Evolutionary conservation across 305 asterid species (phyloP).

Genomic region (Solanum hybrid): DNA sequence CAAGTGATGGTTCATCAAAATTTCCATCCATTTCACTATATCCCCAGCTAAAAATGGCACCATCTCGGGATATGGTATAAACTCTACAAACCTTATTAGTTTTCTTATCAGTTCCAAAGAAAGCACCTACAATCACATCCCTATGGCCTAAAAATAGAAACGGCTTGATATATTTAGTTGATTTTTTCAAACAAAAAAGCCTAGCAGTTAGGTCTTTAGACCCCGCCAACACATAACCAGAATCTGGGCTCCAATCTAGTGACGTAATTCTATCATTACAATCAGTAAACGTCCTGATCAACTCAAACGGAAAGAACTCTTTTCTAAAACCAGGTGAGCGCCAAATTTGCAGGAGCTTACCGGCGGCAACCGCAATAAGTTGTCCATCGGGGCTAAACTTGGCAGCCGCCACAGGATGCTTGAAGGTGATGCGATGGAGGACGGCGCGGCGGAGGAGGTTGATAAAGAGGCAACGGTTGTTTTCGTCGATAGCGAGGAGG

Average conservation of each 20-base stretch:
- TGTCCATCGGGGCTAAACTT: constrained; percentile 79
- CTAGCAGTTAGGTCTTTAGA: constrained; percentile 80
- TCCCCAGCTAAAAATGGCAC: constrained; percentile 76
- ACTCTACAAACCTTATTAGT: constrained; percentile 40
- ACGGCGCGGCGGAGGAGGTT: constrained; percentile 75
- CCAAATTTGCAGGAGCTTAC: constrained; percentile 89
- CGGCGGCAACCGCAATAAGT: constrained; percentile 75
- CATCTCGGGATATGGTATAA: constrained; percentile 79
- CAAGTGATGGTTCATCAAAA: constrained; percentile 23
- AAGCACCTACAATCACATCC: constrained; percentile 70
- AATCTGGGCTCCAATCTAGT: constrained; percentile 79
- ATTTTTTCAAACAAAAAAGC: constrained; percentile 48
- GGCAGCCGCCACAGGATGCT: constrained; percentile 49
- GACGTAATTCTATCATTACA: constrained; percentile 64
- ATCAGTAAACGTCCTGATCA: constrained; percentile 65
- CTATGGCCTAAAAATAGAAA: constrained; percentile 75
- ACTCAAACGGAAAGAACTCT: constrained; percentile 85
- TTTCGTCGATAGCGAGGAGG: constrained; percentile 75
- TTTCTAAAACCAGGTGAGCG: constrained; percentile 81
- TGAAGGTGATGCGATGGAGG: constrained; percentile 65
- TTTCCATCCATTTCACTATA: constrained; percentile 23
- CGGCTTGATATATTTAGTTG: constrained; percentile 37
- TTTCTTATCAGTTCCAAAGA: constrained; percentile 69
- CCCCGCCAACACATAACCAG: constrained; percentile 64
- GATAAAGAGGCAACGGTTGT: constrained; percentile 74